These are phyloP conservation scores for Rosa lucieae DNA, from an alignment of 306 rosid genomes.

Conservation along the genomic window DNA sequence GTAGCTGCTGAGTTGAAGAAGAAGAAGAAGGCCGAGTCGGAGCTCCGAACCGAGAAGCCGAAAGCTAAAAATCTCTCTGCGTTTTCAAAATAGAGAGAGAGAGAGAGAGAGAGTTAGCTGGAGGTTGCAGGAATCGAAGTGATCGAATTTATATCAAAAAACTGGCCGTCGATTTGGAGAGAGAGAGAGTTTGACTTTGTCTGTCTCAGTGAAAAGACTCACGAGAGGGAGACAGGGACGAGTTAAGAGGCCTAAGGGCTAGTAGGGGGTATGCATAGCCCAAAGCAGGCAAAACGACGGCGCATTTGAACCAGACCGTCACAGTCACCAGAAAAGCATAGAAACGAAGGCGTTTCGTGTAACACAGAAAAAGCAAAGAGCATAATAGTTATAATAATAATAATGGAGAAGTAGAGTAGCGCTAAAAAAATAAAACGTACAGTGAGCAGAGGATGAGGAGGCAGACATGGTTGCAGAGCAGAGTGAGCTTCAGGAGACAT, in stretches of 20 bases:
- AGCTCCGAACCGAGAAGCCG: not conserved
- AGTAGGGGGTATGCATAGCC: not conserved
- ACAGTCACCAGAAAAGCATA: not conserved
- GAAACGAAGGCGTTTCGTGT: not conserved
- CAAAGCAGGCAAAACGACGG: constrained; percentile 22
- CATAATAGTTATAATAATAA: not conserved
- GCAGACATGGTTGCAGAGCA: constrained; percentile 8
- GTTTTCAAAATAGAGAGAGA: not conserved
- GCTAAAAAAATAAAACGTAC: constrained; percentile 10
- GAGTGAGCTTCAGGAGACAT: constrained; percentile 22
- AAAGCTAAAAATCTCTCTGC: not conserved
- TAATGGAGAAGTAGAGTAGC: not conserved
- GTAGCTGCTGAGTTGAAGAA: not conserved
- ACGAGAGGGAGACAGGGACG: not conserved
- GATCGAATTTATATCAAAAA: not conserved
- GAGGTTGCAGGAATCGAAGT: not conserved
- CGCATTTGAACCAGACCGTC: constrained; percentile 2
- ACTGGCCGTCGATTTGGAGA: constrained; percentile 50
- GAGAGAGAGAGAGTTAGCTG: not conserved
- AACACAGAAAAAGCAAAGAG: not conserved
- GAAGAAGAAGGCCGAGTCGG: not conserved
- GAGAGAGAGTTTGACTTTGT: not conserved
- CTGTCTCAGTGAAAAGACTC: not conserved
- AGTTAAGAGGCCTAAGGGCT: not conserved
- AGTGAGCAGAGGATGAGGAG: constrained; percentile 9